Conservation (phyloP, 306 rosid genomes). For the Rosa lucieae region DNA sequence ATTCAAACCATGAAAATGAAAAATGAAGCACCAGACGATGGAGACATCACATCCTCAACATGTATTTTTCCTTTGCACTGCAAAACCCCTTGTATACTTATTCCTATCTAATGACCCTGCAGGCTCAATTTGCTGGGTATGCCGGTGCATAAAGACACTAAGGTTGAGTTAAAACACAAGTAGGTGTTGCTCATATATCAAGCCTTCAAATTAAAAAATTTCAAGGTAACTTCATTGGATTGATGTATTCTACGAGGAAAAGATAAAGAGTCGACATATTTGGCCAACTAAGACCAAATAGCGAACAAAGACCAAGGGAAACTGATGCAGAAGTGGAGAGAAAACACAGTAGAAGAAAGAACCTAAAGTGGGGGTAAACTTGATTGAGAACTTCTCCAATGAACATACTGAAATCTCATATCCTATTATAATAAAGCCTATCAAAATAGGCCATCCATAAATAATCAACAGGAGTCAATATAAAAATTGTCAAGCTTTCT, state of each 20-base stretch:
- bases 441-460: neutral
- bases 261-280: neutral
- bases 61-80: neutral
- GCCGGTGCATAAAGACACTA: neutral
- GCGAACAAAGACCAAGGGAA: neutral
- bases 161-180: neutral
- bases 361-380: neutral
- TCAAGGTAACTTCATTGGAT: neutral
- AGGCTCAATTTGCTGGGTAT: neutral
- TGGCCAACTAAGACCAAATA: neutral
- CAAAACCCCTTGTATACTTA: neutral
- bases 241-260: neutral
- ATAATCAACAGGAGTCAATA: neutral
- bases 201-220: neutral
- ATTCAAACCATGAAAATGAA: neutral
- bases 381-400: neutral
- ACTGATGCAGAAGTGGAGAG: neutral
- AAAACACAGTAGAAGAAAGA: neutral
- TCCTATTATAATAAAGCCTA: neutral
- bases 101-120: neutral
- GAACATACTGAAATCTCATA: neutral
- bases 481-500: neutral
- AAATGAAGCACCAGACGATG: neutral
- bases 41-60: neutral
- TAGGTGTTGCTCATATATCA: neutral